Percentiles rank a stretch among this genome's conserved stretches.
Evolutionary conservation across 2,329 filamentous ascomycete species (phyloP).

Genomic region (Aspergillus calidoustus): DNA sequence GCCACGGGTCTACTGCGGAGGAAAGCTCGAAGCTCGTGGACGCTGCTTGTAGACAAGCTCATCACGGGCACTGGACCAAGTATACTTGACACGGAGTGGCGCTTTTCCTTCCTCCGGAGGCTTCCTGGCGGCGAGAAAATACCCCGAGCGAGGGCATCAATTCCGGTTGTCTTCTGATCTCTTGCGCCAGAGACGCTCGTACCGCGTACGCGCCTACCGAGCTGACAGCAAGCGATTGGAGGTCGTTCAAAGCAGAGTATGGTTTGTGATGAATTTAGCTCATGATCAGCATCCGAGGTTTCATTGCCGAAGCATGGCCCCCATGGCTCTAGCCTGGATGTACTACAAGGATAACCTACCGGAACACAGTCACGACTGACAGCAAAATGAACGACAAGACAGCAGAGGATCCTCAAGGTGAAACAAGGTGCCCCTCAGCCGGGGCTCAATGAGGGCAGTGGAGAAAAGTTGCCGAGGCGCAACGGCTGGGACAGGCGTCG

Average conservation of each 20-base stretch:
- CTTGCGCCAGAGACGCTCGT: not conserved
- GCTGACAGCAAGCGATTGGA: conserved; percentile 5
- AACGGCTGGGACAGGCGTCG: conserved; percentile 2
- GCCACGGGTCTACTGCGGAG: not conserved
- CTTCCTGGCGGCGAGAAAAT: conserved; percentile 12
- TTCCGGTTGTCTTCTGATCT: conserved; percentile 9
- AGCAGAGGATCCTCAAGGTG: not conserved
- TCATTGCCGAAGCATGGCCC: not conserved
- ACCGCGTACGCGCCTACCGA: not conserved
- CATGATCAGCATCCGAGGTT: conserved; percentile 15
- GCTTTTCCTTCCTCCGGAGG: not conserved
- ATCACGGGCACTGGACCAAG: not conserved
- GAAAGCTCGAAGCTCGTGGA: too few relatives aligned
- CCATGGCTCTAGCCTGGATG: not conserved
- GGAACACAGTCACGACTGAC: not conserved
- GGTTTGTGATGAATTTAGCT: not conserved
- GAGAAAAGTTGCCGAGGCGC: conserved; percentile 19
- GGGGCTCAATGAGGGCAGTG: conserved; percentile 1
- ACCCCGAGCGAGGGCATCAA: conserved; percentile 8
- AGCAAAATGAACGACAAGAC: not conserved
- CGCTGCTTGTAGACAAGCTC: conserved; percentile 9
- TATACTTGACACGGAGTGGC: not conserved
- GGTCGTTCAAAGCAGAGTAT: conserved; percentile 11
- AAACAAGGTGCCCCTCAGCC: conserved; percentile 1
- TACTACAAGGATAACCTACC: conserved; percentile 5